Base-by-base conservation (phyloP, 768 basidiomycete species). In the Panaeolus papilionaceus region DNA sequence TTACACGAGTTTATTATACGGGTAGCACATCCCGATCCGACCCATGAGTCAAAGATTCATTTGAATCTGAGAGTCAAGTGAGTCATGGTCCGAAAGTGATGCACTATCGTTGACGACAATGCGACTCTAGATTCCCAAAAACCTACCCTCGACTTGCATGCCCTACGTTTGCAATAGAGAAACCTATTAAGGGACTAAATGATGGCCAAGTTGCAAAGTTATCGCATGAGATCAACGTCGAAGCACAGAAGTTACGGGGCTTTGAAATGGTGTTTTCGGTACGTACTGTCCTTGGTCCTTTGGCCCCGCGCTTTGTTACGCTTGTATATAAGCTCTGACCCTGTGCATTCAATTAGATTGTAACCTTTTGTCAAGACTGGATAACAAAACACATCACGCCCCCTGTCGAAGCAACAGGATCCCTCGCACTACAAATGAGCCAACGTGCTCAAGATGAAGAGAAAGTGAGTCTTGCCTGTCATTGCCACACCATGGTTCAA, bases 241-340 rank as follows among this genome's bases (percentile, higher is more conserved):
- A 94, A 73, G 90, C 88, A 1, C 89, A 89, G 78, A 86, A 83
- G 70, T 76, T 83, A 69, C 82, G 85, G 64, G 93, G 93, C 4
- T 84, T 85, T 23, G 92, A 92, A 76, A 90, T 92, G 86, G 90
- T 93, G 39, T 92, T 94, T 75, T 86, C 92, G 80, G 92, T 92
- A 38, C 23, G 85, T 76, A 58, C 37, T 58, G 54, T 58, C 14
- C 33, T 58, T 28, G 54, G 54, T 28, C 28, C 54, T 28, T 14
- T 58, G 54, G 28, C 26, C 54, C 54, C 33, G 28, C 9, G 5
- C 42, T 37, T 42, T 16, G 49, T 51, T 4, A 61, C 16, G 20
- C 37, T 1, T 26, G 61, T 33, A 58, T 58, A 28, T 33, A 58
- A 33, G 28, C 14, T 12, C 28, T 58, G 54, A 58, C 28, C 38